phyloP scores from a whole-genome alignment of 805 yeast species.

The Pichia rugopelliculosa region DNA sequence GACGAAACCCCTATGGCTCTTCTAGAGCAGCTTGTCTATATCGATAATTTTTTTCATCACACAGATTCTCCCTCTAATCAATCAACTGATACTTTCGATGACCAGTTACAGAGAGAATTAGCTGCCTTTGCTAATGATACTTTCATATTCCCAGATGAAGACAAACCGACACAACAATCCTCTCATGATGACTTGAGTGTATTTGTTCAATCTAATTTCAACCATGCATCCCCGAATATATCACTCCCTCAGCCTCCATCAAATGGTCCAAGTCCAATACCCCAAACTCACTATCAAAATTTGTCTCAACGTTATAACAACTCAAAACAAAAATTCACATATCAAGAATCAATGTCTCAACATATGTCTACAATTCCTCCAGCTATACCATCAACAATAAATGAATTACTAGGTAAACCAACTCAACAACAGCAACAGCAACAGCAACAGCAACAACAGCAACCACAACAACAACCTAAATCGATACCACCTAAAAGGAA shows the following conservation, averaged over 20 bases:
- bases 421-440: conserved; percentile 20
- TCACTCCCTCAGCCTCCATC: neutral
- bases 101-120: conserved; percentile 53
- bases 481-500: no score
- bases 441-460: conserved; percentile 10
- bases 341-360: conserved; percentile 13
- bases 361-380: conserved; percentile 4
- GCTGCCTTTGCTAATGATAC: conserved; percentile 81
- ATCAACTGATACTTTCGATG: conserved; percentile 37
- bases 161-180: conserved; percentile 40
- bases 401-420: conserved; percentile 7
- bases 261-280: conserved; percentile 5
- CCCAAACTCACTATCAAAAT: conserved; percentile 11
- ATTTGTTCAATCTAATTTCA: conserved; percentile 11
- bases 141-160: conserved; percentile 77
- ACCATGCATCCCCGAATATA: conserved; percentile 10
- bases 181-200: neutral
- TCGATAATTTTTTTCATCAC: conserved; percentile 65
- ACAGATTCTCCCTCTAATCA: conserved; percentile 16
- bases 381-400: conserved; percentile 30
- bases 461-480: neutral
- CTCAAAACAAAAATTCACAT: conserved; percentile 11
- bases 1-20: conserved; percentile 39
- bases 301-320: conserved; percentile 13
- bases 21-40: conserved; percentile 71